These are phyloP conservation scores for Arthrobotrys iridis DNA, from an alignment of 2,329 filamentous ascomycete species.

Conservation along the genomic window DNA sequence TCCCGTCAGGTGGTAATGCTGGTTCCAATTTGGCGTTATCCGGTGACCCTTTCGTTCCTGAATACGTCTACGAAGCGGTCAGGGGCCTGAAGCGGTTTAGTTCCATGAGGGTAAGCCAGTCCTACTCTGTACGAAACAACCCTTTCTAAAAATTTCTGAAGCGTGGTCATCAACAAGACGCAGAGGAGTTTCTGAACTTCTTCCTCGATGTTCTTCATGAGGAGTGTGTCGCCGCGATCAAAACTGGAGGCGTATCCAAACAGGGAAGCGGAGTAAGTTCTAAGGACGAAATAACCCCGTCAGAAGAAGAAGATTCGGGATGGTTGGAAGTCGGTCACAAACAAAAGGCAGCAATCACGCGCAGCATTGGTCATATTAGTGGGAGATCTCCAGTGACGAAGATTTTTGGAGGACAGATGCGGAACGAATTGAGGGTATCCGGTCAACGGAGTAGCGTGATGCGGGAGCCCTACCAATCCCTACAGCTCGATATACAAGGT, in stretches of 20 bases:
- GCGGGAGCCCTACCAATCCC: constrained; percentile 88
- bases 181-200: constrained; percentile 95
- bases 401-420: constrained; percentile 90
- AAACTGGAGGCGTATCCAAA: constrained; percentile 61
- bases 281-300: constrained; percentile 60
- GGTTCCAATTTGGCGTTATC: constrained; percentile 86
- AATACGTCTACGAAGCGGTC: constrained; percentile 95
- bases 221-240: constrained; percentile 83
- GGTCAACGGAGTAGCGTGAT: constrained; percentile 91
- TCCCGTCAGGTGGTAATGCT: constrained; percentile 75
- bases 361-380: constrained; percentile 67
- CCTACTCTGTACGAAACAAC: neutral
- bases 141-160: constrained; percentile 61
- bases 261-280: constrained; percentile 56
- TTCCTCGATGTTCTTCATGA: constrained; percentile 91
- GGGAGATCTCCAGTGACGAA: constrained; percentile 84
- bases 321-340: constrained; percentile 96
- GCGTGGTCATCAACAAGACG: constrained; percentile 96
- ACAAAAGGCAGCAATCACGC: constrained; percentile 85
- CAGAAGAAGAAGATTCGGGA: constrained; percentile 68
- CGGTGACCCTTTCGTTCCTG: constrained; percentile 88
- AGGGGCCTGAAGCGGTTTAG: constrained; percentile 85
- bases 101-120: constrained; percentile 79
- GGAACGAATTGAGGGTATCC: constrained; percentile 87
- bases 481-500: constrained; percentile 93